Evolutionary conservation across 257 asterid species (phyloP), one percentile per base, ranked within the genome.

Genomic region (Cinchona pubescens): DNA sequence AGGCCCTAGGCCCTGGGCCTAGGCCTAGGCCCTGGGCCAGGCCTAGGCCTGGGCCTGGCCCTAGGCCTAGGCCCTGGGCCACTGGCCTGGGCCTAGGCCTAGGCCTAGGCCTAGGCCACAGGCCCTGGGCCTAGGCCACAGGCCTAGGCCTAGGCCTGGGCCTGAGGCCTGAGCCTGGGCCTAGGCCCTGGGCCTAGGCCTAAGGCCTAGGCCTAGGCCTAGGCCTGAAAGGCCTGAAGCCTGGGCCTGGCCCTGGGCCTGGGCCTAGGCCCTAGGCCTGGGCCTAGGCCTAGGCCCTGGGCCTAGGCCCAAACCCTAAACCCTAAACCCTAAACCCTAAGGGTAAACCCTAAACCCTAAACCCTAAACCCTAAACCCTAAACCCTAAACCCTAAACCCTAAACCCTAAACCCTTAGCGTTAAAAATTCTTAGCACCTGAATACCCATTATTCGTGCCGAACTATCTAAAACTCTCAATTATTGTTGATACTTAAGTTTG

Each of bases 401-500:
- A 49, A 3, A 49, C 3, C 58, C 58, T 49, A 49, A 49, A n/a
- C n/a, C n/a, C 83, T 86, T 89, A 48, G 91, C 90, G 55, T 88
- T 80, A 37, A 83, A 83, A 43, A 87, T 81, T 76, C 86, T 76
- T 2, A 75, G 76, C n/a, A 82, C 76, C 45, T 78, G 83, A 37
- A 75, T 82, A 45, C 88, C 45, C 45, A 42, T 42, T 42, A 42
- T 2, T 42, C 45, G 6, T 42, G 45, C 5, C 19, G 2, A 64
- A 34, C n/a, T n/a, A n/a, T n/a, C 46, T 64, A 15, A 35, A 35
- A 3, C 8, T 51, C 58, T 51, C 45, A 4, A 10, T 6, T 4
- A 4, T 21, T 21, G 7, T 53, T 53, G 27, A 53, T 53, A 53
- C 59, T 53, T 53, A 27, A 10, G 59, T 53, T 19, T 53, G 59